Evolutionary conservation across 1,284 basidiomycete genomes (phyloP), one percentile per base, ranked within the genome.

Genomic region (Puccinia horiana): DNA sequence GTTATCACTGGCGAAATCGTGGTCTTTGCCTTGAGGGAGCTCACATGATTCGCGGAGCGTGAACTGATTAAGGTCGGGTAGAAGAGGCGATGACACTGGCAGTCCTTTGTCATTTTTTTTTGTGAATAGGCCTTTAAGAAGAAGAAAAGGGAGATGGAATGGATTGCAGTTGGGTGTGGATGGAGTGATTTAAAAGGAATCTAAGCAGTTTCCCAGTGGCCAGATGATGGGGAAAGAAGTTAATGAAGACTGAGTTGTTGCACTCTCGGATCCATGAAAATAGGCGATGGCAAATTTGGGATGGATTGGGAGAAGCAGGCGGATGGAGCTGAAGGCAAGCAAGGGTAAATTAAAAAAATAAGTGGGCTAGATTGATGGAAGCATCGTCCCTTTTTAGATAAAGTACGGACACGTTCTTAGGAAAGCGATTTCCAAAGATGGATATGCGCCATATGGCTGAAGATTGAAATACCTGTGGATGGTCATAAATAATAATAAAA

Each of bases 31-130:
- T 73, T 73, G 23, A 73, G 42, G 0, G 47, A 37, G 70, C 37
- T 52, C 29, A 73, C 70, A 40, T 32, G n/a, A 47, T 73, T 73
- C 18, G 70, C 35, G 4, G 70, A 54, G 70, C 70, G 44, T 35
- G 70, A 73, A 14, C 70, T 73, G n/a, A 73, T 73, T n/a, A 73
- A 54, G 35, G 47, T 52, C 47, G 70, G 70, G 29, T 73, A 73
- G 42, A 73, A 73, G 29, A 73, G 49, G 52, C 70, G 47, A 54
- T 73, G 70, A 49, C 70, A 73, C 37, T 54, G 70, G 49, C 70
- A 73, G 49, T 73, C 70, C 40, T 54, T 73, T 2, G 70, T 37
- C 70, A 73, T 73, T 54, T 73, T 54, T 73, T 37, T 54, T 49
- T 49, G 44, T 47, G 1, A 47, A 47, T 47, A 47, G 2, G 44